Base-by-base conservation (phyloP, 1,284 basidiomycete genomes). In the Sporisorium graminicola region DNA sequence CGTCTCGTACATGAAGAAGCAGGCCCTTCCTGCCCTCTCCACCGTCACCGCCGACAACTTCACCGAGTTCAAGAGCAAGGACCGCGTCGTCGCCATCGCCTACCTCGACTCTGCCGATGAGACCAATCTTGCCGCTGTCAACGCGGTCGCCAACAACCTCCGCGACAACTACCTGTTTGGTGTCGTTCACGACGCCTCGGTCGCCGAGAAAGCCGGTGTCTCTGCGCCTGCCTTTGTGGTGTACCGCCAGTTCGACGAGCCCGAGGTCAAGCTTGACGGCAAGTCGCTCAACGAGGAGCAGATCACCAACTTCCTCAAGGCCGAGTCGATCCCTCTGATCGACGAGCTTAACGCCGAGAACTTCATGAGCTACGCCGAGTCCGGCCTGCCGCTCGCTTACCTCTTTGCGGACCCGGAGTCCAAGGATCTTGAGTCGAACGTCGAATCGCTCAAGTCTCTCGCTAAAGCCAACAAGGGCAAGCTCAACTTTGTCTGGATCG, bases 401-500 rank as follows among this genome's bases (percentile, higher is more conserved):
- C 90, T 97, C 85, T 99, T 99, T 88, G 85, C 94, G 79, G 94
- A 98, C 87, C 92, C 94, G 49, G 88, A 90, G 54, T 89, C 90
- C 74, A 90, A 91, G 82, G 88, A 89, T 69, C 91, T 90, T 81
- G 89, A 92, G 26, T 88, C 88, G 50, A 87, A 92, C 63, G 89
- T 96, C 75, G 90, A 91, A 49, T 87, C 89, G 60, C 86, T 98
- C 80, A 90, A 89, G 81, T 90, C 93, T 2, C 86, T 96, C 62
- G 95, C 96, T 29, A 88, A 91, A 70, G 90, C 91, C 84, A 90
- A 90, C 89, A 94, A 93, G 87, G 90, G 91, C 83, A 92, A 93
- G 87, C 82, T 98, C 86, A 98, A 97, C 91, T 96, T 99, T 87
- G 96, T 99, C 77, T 97, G 92, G 92, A 99, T 99, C 82, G 97